A percentile compares a stretch with the other conserved stretches of the same genome.
phyloP scores from a whole-genome alignment of 1,139 yeast species.

The Blastobotrys niveus region DNA sequence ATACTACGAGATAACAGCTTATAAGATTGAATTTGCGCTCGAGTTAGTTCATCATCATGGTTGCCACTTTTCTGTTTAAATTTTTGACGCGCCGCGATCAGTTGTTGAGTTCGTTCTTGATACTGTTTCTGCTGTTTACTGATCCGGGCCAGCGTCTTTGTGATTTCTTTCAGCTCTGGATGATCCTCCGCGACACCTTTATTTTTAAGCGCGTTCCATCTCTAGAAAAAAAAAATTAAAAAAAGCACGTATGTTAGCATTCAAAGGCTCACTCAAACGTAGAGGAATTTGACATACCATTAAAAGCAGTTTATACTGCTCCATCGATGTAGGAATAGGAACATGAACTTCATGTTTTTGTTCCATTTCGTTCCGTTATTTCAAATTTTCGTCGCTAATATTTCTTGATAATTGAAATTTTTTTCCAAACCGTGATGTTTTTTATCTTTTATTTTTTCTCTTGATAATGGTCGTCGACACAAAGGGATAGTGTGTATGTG shows the following conservation, averaged over 20 bases:
- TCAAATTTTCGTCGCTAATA: background rate
- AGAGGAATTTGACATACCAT: slow-evolving; percentile 25
- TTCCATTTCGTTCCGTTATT: background rate
- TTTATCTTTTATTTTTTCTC: slow-evolving; percentile 3
- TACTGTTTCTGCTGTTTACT: slow-evolving; percentile 37
- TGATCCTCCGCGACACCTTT: slow-evolving; percentile 34
- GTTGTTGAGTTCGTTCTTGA: slow-evolving; percentile 28
- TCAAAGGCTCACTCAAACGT: too few relatives aligned
- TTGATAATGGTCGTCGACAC: background rate
- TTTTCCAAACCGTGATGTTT: too few relatives aligned
- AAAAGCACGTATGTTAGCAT: too few relatives aligned
- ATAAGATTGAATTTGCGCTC: slow-evolving; percentile 67
- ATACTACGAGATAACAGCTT: slow-evolving; percentile 72
- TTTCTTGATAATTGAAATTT: background rate
- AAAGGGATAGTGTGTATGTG: background rate
- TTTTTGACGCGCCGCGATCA: slow-evolving; percentile 13
- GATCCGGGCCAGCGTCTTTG: slow-evolving; percentile 30
- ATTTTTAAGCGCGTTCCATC: slow-evolving; percentile 38
- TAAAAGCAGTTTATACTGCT: slow-evolving; percentile 35
- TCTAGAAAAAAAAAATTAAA: slow-evolving; percentile 21
- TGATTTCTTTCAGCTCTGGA: slow-evolving; percentile 36
- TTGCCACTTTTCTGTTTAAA: slow-evolving; percentile 15
- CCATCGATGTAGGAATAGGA: slow-evolving; percentile 30
- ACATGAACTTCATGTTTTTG: slow-evolving; percentile 13
- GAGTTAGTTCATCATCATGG: slow-evolving; percentile 44